phyloP scores from a whole-genome alignment of 176 grass and related monocot genomes.

The Rhynchospora breviuscula region DNA sequence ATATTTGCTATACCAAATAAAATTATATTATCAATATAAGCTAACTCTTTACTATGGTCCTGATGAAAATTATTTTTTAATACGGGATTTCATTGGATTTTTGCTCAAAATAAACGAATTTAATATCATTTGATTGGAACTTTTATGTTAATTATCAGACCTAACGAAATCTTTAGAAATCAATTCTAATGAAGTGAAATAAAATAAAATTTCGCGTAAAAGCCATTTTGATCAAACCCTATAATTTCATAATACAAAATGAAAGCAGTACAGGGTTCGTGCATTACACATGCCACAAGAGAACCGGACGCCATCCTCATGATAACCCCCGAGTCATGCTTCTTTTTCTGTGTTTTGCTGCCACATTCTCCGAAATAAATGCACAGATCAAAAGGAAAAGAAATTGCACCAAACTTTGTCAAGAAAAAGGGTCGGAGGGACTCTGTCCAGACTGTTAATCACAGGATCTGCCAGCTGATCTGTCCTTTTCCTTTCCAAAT shows the following conservation, averaged over 20 bases:
- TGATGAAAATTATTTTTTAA: too few relatives aligned
- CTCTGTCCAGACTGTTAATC: conserved; percentile 7
- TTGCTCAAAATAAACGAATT: too few relatives aligned
- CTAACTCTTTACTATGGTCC: too few relatives aligned
- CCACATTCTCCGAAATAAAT: conserved; percentile 3
- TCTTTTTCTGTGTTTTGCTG: neutral
- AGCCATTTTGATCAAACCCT: too few relatives aligned
- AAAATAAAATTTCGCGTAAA: too few relatives aligned
- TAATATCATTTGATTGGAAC: too few relatives aligned
- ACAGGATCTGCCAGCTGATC: neutral
- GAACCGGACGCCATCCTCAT: neutral
- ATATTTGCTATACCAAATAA: too few relatives aligned
- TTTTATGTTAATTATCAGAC: too few relatives aligned
- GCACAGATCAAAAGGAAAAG: neutral
- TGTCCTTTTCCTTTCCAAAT: neutral
- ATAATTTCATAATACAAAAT: neutral
- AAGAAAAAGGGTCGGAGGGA: neutral
- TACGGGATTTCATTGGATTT: too few relatives aligned
- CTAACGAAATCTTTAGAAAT: too few relatives aligned
- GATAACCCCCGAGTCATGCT: neutral
- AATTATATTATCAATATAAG: too few relatives aligned
- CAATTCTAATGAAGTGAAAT: too few relatives aligned
- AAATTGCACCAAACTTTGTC: neutral
- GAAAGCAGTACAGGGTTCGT: neutral
- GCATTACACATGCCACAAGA: neutral